Evolutionary conservation across 805 yeast genomes (phyloP), one percentile per base, ranked within the genome.

Genomic region (Suhomyces faveliae): DNA sequence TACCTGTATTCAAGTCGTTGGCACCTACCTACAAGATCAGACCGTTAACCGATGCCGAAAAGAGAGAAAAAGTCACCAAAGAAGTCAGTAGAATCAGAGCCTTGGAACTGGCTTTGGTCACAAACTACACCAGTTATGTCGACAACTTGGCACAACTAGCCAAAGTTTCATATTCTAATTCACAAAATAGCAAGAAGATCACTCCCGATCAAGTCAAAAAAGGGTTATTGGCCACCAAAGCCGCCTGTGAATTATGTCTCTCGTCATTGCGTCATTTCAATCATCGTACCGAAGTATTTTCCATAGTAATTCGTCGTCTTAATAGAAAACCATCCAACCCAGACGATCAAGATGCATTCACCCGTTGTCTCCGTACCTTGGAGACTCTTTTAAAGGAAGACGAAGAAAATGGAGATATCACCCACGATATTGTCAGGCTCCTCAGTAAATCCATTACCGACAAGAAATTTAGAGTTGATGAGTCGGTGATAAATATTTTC

Each of bases 1-100:
- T 89, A 2, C 89, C 95, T 0, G 87, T 89, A 3, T 89, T 89
- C 75, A 89, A 88, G 57, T 79, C 85, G 47, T 79, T 94, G 41
- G 83, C 94, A 1, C 99, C 99, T 1, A 85, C 94, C 6, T 92
- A 92, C 66, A 79, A 84, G 51, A 89, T 92, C 45, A 77, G 96
- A 62, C 86, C 95, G 2, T 73, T 94, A 45, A 77, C 89, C 2
- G 97, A 89, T 13, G 67, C 80, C 0, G 98, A 92, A 64, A 82
- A 81, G 64, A 78, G 80, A 51, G 96, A 89, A 58, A 88, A 83
- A 57, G 96, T 89, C 3, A 73, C 91, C 11, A 87, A 78, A 60
- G 99, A 94, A 17, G 86, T 94, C 27, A 85, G 87, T 13, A 80
- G 77, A 58, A 64, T 87, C 56, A 79, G 99, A 61, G 77, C 74